Evolutionary conservation across 768 basidiomycete species (phyloP).

Genomic region (Rhodotorula taiwanensis): DNA sequence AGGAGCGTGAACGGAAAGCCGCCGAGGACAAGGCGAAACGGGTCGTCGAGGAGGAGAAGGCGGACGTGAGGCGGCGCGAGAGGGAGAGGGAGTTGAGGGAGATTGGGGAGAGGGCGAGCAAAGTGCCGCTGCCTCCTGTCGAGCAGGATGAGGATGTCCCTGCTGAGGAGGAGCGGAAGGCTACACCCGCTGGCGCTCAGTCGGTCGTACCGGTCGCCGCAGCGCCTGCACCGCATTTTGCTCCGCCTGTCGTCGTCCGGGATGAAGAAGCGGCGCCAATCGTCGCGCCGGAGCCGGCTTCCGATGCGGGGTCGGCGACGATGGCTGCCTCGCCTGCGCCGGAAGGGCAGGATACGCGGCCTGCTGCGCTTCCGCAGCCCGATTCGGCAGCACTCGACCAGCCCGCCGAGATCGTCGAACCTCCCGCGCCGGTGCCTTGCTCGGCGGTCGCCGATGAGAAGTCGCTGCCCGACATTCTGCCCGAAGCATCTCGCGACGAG

Average conservation of each 20-base stretch:
- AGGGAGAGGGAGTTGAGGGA: constrained; percentile 3
- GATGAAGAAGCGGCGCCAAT: no score
- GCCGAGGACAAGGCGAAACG: neutral
- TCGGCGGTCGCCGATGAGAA: neutral
- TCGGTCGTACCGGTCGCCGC: no score
- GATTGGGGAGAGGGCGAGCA: constrained; percentile 5
- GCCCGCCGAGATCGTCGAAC: neutral
- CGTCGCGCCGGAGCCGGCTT: no score
- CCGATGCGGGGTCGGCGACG: no score
- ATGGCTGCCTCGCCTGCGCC: no score
- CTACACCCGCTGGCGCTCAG: no score
- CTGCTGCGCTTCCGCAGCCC: no score
- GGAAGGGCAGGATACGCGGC: no score
- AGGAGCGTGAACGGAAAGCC: constrained; percentile 2
- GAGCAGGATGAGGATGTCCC: neutral
- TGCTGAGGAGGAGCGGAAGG: neutral
- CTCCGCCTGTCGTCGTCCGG: no score
- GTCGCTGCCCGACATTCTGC: neutral
- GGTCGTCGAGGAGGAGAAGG: neutral
- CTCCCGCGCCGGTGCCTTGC: neutral
- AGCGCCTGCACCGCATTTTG: no score
- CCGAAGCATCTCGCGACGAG: neutral
- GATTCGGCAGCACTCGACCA: no score
- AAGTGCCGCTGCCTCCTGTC: neutral
- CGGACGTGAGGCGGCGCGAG: neutral